phyloP scores from a whole-genome alignment of 352 stramenopile species.

The Phytopythium oedochilum region DNA sequence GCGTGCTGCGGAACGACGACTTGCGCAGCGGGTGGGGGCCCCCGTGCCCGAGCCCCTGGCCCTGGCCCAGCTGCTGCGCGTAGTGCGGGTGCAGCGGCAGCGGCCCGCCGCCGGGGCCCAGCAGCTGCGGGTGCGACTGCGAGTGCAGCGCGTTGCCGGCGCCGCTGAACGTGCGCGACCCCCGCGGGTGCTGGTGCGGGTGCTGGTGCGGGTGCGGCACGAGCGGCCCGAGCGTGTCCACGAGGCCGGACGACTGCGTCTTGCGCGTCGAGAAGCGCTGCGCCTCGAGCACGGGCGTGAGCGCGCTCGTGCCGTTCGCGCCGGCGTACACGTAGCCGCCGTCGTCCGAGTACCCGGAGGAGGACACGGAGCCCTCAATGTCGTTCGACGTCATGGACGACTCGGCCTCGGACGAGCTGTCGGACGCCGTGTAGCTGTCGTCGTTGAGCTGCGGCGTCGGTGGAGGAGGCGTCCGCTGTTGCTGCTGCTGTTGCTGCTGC shows the following conservation, averaged over 20 bases:
- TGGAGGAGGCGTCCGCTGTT: slow-evolving; percentile 8
- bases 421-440: slow-evolving; percentile 71
- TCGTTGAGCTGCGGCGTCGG: slow-evolving; percentile 32
- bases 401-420: slow-evolving; percentile 38
- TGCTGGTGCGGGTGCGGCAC: slow-evolving; percentile 8
- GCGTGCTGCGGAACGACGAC: slow-evolving; percentile 69
- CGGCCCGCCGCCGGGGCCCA: slow-evolving; percentile 18
- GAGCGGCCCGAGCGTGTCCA: slow-evolving; percentile 19
- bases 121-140: slow-evolving; percentile 18
- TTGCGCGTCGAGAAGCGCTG: slow-evolving; percentile 36
- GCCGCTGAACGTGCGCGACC: not conserved
- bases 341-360: slow-evolving; percentile 42
- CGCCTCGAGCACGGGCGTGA: slow-evolving; percentile 2
- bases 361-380: slow-evolving; percentile 48
- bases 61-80: not conserved
- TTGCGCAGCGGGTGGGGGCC: slow-evolving; percentile 46
- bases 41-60: too few species aligned
- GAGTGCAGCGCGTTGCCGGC: not conserved
- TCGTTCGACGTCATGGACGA: slow-evolving; percentile 64
- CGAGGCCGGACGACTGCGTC: slow-evolving; percentile 29
- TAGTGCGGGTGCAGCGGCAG: slow-evolving; percentile 15
- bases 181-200: not conserved
- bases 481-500: slow-evolving; percentile 22
- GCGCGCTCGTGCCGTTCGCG: not conserved
- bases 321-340: slow-evolving; percentile 32